Base-by-base conservation (phyloP, 2,329 filamentous ascomycete species). In the Aureobasidium pullulans region DNA sequence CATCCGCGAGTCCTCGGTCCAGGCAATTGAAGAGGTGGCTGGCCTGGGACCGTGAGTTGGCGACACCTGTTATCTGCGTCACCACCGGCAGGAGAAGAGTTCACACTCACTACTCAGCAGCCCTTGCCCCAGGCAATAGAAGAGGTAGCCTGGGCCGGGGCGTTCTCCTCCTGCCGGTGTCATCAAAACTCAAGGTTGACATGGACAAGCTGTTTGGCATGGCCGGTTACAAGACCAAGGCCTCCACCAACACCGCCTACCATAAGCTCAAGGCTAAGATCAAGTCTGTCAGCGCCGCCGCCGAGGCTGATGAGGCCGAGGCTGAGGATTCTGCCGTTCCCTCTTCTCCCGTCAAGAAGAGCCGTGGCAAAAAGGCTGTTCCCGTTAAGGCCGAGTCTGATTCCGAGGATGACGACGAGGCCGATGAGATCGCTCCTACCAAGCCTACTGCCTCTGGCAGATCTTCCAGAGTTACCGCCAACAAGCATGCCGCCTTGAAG, bases 251-350 rank as follows among this genome's bases (percentile, higher is more conserved):
- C 46, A 64, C 60, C 6, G 58, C 59, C n/a, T 66, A 52, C 43
- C 9, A 91, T 80, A 78, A 87, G 82, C 23, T 82, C 78, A 29
- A 89, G 89, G 59, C 96, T 70, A 65, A 96, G 75, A 67, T 87
- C 3, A 32, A 11, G 5, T 39, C n/a, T 23, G n/a, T 11, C n/a
- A 32, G 32, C 42, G 54, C 9, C 7, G 32, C 37, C 15, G 16
- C 40, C 29, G 28, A 32, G 8, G 46, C 11, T 23, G 40, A 48
- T 4, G 60, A 23, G 6, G 31, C 57, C 46, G 47, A 46, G n/a
- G 37, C 11, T n/a, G 42, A 52, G 9, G 47, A 46, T 10, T 23
- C 43, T n/a, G 13, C 47, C 19, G 48, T n/a, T 15, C n/a, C 34
- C 32, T 19, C 31, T 23, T 8, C 58, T 2, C 11, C 34, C 32